Conservation (phyloP, 306 rosid genomes). For the Lathyrus sativus region DNA sequence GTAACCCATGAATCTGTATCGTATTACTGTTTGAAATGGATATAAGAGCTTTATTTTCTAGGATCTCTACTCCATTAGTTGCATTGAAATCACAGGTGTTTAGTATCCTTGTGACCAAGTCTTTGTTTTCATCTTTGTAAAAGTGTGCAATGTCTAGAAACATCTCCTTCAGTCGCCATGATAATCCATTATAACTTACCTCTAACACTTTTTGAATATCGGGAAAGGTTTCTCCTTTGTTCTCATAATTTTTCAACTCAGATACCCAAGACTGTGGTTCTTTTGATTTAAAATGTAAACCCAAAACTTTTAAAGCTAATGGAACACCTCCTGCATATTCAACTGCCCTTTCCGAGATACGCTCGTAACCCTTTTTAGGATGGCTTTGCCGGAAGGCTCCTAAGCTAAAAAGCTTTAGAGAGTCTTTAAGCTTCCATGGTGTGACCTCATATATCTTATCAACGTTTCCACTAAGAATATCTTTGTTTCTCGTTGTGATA, state of each 20-base stretch:
- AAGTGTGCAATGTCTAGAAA: constrained; percentile 42
- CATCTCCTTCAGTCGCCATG: not conserved
- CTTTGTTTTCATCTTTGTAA: not conserved
- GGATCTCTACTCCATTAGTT: constrained; percentile 15
- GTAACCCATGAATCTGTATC: constrained; percentile 46
- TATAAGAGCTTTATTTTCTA: constrained; percentile 36
- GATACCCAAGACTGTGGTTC: not conserved
- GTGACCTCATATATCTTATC: not conserved
- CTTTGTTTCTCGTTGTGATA: constrained; percentile 20
- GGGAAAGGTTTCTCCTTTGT: not conserved
- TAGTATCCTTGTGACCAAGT: not conserved
- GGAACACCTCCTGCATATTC: constrained; percentile 32
- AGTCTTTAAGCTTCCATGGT: not conserved
- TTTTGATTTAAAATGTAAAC: not conserved
- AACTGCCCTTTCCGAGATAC: not conserved
- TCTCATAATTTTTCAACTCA: not conserved
- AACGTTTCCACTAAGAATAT: not conserved
- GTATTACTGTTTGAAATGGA: not conserved
- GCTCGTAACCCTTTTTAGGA: not conserved
- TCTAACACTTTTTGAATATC: not conserved
- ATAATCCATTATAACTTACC: constrained; percentile 26
- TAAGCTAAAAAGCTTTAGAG: constrained; percentile 10
- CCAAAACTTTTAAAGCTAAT: constrained; percentile 37
- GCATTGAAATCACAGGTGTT: constrained; percentile 31
- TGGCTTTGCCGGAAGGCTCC: not conserved